A percentile compares a stretch with the other conserved stretches of the same genome.
These are phyloP conservation scores for Hydrangea macrophylla DNA, from an alignment of 148 eudicot genomes.

Conservation along the genomic window DNA sequence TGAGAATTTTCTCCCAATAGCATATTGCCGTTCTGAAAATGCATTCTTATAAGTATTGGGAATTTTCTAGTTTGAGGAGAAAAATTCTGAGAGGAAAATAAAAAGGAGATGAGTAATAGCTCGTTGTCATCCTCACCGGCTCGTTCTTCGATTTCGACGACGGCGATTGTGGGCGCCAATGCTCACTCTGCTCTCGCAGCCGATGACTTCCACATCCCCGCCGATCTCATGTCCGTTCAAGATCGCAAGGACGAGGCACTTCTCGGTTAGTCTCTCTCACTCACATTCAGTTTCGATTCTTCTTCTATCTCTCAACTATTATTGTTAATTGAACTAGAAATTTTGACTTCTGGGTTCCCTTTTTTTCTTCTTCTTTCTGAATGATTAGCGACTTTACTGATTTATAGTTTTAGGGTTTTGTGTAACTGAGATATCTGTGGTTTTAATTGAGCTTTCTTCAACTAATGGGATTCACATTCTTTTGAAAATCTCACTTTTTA, in stretches of 20 bases:
- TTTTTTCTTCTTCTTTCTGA: background rate
- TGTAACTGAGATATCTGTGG: background rate
- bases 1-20: too few species aligned
- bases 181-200: constrained; percentile 16
- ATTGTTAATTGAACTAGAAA: too few species aligned
- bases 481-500: too few species aligned
- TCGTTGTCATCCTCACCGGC: constrained; percentile 37
- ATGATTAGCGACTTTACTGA: constrained; percentile 10
- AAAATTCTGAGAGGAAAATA: too few species aligned
- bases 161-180: constrained; percentile 26
- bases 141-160: constrained; percentile 30
- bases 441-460: too few species aligned
- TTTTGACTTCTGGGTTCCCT: background rate
- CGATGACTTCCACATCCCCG: constrained; percentile 47
- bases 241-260: constrained; percentile 67
- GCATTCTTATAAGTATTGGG: too few species aligned
- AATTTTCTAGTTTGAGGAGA: background rate
- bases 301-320: too few species aligned
- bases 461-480: too few species aligned
- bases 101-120: constrained; percentile 26
- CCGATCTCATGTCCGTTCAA: constrained; percentile 44
- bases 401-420: background rate
- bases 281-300: background rate
- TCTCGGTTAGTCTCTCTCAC: constrained; percentile 29
- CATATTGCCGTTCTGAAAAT: too few species aligned